Conservation (phyloP, 257 asterid genomes). For the Nicotiana benthamiana region DNA sequence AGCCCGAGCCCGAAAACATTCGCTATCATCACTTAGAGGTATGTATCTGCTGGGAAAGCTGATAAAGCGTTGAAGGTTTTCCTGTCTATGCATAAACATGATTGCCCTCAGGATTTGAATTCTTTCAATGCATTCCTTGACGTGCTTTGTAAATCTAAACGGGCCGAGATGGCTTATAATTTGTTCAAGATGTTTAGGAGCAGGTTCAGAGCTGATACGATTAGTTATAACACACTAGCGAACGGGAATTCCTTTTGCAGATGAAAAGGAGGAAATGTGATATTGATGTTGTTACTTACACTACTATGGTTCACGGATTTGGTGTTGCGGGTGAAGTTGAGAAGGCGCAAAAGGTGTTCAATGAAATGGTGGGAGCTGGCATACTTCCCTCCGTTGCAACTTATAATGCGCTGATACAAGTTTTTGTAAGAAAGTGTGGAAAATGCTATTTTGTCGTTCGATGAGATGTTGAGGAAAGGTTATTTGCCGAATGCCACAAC, state of each 20-base stretch:
- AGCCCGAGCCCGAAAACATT: slow-evolving; percentile 80
- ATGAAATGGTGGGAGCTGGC: slow-evolving; percentile 79
- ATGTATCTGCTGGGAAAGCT: slow-evolving; percentile 72
- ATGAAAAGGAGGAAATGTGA: slow-evolving; percentile 76
- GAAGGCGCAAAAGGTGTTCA: slow-evolving; percentile 56
- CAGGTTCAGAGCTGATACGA: slow-evolving; percentile 53
- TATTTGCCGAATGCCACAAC: slow-evolving; percentile 68
- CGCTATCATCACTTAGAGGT: slow-evolving; percentile 70
- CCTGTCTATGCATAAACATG: slow-evolving; percentile 76
- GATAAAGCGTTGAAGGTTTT: slow-evolving; percentile 80
- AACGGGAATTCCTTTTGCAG: slow-evolving; percentile 74
- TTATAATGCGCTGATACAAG: slow-evolving; percentile 77
- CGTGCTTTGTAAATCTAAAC: slow-evolving; percentile 70
- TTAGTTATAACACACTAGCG: slow-evolving; percentile 66
- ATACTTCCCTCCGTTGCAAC: slow-evolving; percentile 87
- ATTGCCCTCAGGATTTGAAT: slow-evolving; percentile 74
- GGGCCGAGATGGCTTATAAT: slow-evolving; percentile 64
- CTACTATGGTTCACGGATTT: slow-evolving; percentile 79
- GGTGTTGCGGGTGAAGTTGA: slow-evolving; percentile 76
- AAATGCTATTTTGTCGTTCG: slow-evolving; percentile 54
- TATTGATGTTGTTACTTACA: slow-evolving; percentile 80
- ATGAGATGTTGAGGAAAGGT: slow-evolving; percentile 77
- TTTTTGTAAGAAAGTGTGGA: slow-evolving; percentile 81
- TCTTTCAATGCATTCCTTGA: slow-evolving; percentile 77
- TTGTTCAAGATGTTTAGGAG: slow-evolving; percentile 49